Base-by-base conservation (phyloP, 139 green algal genomes). In the Nannochloris sp. region DNA sequence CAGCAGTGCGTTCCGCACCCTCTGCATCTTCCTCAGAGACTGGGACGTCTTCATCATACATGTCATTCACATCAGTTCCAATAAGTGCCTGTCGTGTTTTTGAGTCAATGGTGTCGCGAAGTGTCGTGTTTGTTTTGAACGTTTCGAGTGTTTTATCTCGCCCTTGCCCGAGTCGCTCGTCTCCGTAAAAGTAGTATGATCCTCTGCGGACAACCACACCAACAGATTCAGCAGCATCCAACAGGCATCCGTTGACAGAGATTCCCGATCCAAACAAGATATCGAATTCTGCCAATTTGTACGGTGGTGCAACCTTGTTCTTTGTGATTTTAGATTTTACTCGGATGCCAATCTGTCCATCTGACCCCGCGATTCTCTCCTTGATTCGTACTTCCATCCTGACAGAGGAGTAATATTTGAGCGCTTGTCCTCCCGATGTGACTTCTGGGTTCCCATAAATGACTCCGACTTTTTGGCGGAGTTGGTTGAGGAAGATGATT, bases 401-500 rank as follows among this genome's bases (percentile, higher is more conserved):
- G 24, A 85, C 72, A 2, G 67, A 85, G 16, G 83, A 73, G 65
- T 96, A 97, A 75, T 88, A 98, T 72, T 96, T 96, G 37, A 99
- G 82, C 6, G 93, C 93, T n/a, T 93, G 76, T 43, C 93, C 93
- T 11, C 93, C 93, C 0, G 69, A 81, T 29, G 93, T 98, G 9
- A 86, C 66, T 76, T 99, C 93, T 3, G 93, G 88, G 69, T 82
- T 93, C 60, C 90, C 90, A 75, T 89, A 97, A 21, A 96, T 84
- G 8, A 97, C 84, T 23, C 88, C 87, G 11, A 94, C 81, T 84
- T 97, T 97, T 25, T 86, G 72, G 0, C 91, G 61, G 5, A 97
- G 76, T 78, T 97, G 91, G 71, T 97, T 97, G 44, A 97, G 71
- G 73, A 96, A 95, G 27, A 97, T 78, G 27, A 97, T 62, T 12